phyloP scores from a whole-genome alignment of 805 yeast genomes.

The Candida andamanensis region DNA sequence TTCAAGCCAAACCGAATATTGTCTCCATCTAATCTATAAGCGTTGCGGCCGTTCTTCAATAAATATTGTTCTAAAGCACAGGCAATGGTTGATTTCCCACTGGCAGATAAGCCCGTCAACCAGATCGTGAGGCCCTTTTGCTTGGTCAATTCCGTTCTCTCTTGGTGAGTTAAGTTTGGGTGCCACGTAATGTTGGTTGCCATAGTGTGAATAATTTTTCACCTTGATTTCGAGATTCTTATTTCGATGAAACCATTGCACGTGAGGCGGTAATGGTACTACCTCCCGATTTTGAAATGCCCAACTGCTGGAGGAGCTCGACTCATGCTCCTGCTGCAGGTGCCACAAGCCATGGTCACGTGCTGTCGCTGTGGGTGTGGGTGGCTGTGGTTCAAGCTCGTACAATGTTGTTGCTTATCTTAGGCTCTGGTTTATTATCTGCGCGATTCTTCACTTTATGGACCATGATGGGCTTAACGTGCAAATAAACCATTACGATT shows the following conservation, averaged over 20 bases:
- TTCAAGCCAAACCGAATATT: constrained; percentile 91
- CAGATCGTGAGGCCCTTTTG: constrained; percentile 90
- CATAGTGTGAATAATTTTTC: constrained; percentile 42
- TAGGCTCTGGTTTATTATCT: too few relatives aligned
- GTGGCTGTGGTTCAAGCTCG: too few relatives aligned
- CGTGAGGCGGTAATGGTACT: constrained; percentile 6
- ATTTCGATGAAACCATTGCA: constrained; percentile 7
- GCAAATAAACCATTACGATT: constrained; percentile 63
- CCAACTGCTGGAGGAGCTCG: too few relatives aligned
- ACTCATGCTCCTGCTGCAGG: too few relatives aligned
- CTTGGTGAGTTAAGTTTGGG: constrained; percentile 76
- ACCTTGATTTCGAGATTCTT: constrained; percentile 2
- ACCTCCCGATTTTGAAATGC: too few relatives aligned
- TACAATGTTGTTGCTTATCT: too few relatives aligned
- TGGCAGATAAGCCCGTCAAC: constrained; percentile 93
- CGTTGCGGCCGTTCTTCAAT: constrained; percentile 59
- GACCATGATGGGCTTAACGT: too few relatives aligned
- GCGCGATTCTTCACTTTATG: too few relatives aligned
- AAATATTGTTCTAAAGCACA: constrained; percentile 86
- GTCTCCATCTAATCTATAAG: constrained; percentile 93
- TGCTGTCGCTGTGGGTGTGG: too few relatives aligned
- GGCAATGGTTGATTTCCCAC: constrained; percentile 93
- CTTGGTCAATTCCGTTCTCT: constrained; percentile 64
- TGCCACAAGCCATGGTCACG: too few relatives aligned
- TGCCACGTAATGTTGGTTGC: constrained; percentile 98